Percentiles rank a stretch among this genome's conserved stretches.
These are phyloP conservation scores for Pholiota conissans DNA, from an alignment of 768 basidiomycete species.

Conservation along the genomic window DNA sequence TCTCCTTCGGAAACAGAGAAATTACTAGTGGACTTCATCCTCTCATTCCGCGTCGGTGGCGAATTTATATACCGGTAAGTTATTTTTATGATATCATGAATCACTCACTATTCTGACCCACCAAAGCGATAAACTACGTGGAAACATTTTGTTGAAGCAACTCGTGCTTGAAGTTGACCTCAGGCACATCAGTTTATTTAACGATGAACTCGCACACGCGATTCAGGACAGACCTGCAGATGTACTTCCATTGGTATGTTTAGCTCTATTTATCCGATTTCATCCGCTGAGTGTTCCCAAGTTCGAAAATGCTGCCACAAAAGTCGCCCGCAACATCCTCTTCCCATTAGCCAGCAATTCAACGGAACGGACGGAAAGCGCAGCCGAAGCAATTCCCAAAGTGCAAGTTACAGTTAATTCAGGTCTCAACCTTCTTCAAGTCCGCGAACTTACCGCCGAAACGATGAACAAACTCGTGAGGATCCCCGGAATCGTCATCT, in stretches of 20 bases:
- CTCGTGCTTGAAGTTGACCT: slow-evolving; percentile 87
- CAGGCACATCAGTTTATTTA: slow-evolving; percentile 75
- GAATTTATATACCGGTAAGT: slow-evolving; percentile 89
- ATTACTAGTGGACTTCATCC: slow-evolving; percentile 80
- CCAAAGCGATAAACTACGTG: slow-evolving; percentile 89
- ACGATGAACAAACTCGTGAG: slow-evolving; percentile 96
- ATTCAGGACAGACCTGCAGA: slow-evolving; percentile 91
- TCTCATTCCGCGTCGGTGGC: slow-evolving; percentile 84
- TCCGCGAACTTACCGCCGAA: slow-evolving; percentile 90
- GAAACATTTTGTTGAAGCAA: slow-evolving; percentile 86
- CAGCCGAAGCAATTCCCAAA: slow-evolving; percentile 49
- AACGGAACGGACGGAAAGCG: slow-evolving; percentile 39
- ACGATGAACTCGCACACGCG: slow-evolving; percentile 90
- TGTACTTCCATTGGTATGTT: slow-evolving; percentile 75
- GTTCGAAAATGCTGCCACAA: slow-evolving; percentile 92
- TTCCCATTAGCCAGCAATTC: slow-evolving; percentile 70
- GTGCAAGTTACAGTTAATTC: slow-evolving; percentile 88
- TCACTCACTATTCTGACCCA: slow-evolving; percentile 17
- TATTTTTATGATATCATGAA: neutral
- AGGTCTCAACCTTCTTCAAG: slow-evolving; percentile 91
- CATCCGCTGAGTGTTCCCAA: slow-evolving; percentile 26
- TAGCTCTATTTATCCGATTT: neutral
- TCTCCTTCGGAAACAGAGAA: slow-evolving; percentile 81
- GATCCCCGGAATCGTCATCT: slow-evolving; percentile 97
- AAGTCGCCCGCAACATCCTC: slow-evolving; percentile 79